Conservation (phyloP, 2,329 filamentous ascomycete genomes). For the Penicillium sclerotigenum region DNA sequence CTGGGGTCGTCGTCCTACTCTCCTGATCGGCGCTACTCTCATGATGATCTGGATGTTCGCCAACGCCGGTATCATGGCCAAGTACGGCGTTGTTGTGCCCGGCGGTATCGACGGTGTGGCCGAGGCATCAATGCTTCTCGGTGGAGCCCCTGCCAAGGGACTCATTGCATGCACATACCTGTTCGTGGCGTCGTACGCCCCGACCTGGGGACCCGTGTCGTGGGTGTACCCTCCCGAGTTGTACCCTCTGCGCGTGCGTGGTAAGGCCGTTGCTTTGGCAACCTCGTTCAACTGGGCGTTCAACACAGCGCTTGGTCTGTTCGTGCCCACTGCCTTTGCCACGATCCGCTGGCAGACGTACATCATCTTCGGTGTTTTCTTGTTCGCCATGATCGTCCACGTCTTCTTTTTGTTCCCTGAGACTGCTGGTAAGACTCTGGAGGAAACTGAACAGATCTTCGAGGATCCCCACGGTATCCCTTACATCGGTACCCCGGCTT, state of each 20-base stretch:
- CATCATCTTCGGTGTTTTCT: constrained; percentile 73
- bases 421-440: constrained; percentile 69
- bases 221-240: constrained; percentile 58
- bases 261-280: constrained; percentile 58
- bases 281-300: constrained; percentile 63
- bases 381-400: constrained; percentile 62
- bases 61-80: constrained; percentile 43
- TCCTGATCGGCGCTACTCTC: constrained; percentile 62
- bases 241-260: constrained; percentile 52
- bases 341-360: constrained; percentile 62
- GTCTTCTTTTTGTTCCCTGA: constrained; percentile 64
- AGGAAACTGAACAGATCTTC: constrained; percentile 74
- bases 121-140: constrained; percentile 39
- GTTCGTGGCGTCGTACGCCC: constrained; percentile 59
- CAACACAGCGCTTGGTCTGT: constrained; percentile 47
- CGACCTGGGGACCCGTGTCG: constrained; percentile 58
- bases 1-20: constrained; percentile 68
- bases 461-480: constrained; percentile 35
- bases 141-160: constrained; percentile 53
- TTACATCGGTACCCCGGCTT: constrained; percentile 39
- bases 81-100: constrained; percentile 39
- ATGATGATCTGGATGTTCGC: constrained; percentile 54
- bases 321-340: constrained; percentile 56
- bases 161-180: constrained; percentile 69
- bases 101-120: constrained; percentile 36